Conservation (phyloP, 163 green algal genomes). For the Picocystis sp. region DNA sequence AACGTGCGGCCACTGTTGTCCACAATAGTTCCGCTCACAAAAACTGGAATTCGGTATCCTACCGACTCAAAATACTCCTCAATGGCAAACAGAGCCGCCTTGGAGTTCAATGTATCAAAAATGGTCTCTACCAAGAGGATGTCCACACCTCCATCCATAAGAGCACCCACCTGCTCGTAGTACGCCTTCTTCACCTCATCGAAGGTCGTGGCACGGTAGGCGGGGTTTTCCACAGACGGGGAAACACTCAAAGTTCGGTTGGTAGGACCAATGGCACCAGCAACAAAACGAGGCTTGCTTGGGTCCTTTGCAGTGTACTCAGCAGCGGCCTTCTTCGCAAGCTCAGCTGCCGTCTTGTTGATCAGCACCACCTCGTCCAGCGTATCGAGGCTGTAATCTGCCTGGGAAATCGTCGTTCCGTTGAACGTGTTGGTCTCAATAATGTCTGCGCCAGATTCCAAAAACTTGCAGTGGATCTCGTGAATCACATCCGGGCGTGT, state of each 20-base stretch:
- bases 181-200: slow-evolving; percentile 91
- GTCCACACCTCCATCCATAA: slow-evolving; percentile 83
- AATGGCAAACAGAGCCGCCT: slow-evolving; percentile 72
- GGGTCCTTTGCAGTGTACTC: slow-evolving; percentile 64
- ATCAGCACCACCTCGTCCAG: slow-evolving; percentile 76
- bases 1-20: slow-evolving; percentile 89
- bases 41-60: slow-evolving; percentile 68
- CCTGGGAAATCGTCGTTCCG: slow-evolving; percentile 80
- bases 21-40: slow-evolving; percentile 89
- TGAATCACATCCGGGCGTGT: slow-evolving; percentile 83
- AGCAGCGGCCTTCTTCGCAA: slow-evolving; percentile 56
- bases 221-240: slow-evolving; percentile 88
- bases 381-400: slow-evolving; percentile 76
- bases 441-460: slow-evolving; percentile 86
- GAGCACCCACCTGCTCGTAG: slow-evolving; percentile 68
- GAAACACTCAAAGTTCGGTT: slow-evolving; percentile 92
- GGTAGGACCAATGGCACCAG: slow-evolving; percentile 83
- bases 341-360: slow-evolving; percentile 65
- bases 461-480: slow-evolving; percentile 79
- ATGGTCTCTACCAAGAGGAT: slow-evolving; percentile 97
- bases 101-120: slow-evolving; percentile 97
- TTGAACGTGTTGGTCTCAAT: slow-evolving; percentile 99
- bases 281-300: slow-evolving; percentile 57
- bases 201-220: slow-evolving; percentile 80
- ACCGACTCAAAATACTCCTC: slow-evolving; percentile 81